These are phyloP conservation scores for Penicillium corylophilum DNA, from an alignment of 2,329 filamentous ascomycete species.

Conservation along the genomic window DNA sequence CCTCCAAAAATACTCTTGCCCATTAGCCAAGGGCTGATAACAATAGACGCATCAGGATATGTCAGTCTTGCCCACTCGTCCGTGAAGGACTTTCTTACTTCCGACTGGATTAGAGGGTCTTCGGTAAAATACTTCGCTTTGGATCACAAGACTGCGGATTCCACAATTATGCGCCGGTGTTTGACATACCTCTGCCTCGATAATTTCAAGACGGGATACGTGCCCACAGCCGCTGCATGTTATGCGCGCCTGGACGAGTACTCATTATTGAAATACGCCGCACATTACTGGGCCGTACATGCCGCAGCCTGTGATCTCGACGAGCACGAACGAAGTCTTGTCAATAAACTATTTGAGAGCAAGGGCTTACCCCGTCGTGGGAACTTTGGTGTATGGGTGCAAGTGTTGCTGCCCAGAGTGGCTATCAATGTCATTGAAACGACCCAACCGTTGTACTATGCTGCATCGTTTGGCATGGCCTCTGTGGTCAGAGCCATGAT, in stretches of 20 bases:
- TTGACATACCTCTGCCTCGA: slow-evolving; percentile 18
- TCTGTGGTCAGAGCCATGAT: slow-evolving; percentile 18
- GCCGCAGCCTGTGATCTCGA: slow-evolving; percentile 6
- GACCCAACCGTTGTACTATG: slow-evolving; percentile 22
- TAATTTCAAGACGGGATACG: slow-evolving; percentile 18
- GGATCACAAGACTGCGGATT: slow-evolving; percentile 12
- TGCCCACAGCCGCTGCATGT: neutral
- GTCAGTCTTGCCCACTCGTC: slow-evolving; percentile 19
- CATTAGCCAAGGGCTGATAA: slow-evolving; percentile 21
- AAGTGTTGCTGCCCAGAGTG: slow-evolving; percentile 6
- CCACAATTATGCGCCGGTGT: slow-evolving; percentile 17
- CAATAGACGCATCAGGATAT: slow-evolving; percentile 8
- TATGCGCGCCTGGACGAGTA: neutral
- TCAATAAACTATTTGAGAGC: slow-evolving; percentile 17
- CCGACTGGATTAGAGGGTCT: slow-evolving; percentile 19
- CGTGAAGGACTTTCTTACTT: slow-evolving; percentile 19
- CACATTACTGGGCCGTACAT: slow-evolving; percentile 17
- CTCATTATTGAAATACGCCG: slow-evolving; percentile 15
- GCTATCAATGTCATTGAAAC: slow-evolving; percentile 5
- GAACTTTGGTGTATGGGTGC: slow-evolving; percentile 20
- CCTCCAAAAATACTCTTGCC: slow-evolving; percentile 17
- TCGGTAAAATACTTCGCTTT: slow-evolving; percentile 16
- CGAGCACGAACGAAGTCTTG: neutral
- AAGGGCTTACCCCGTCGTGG: slow-evolving; percentile 12
- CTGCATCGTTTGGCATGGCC: slow-evolving; percentile 20